These are phyloP conservation scores for Actinomortierella wolfii DNA, from an alignment of 371 early-diverging fungal genomes.

Conservation along the genomic window DNA sequence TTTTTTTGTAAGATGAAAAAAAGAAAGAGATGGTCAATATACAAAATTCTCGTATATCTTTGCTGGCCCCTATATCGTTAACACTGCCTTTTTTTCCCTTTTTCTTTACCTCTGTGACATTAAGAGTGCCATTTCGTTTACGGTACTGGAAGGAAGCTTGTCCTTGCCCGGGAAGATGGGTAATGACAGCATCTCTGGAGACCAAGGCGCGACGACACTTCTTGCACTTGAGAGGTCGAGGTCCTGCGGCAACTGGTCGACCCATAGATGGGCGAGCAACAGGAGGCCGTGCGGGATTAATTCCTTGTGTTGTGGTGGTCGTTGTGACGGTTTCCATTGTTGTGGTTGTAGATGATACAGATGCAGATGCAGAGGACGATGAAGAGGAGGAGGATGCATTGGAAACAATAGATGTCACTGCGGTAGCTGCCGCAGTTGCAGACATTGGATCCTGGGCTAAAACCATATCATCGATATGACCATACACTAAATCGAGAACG, in stretches of 20 bases:
- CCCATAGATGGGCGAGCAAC: no score
- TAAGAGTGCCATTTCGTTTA: conserved; percentile 63
- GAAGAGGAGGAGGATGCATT: neutral
- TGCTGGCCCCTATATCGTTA: no score
- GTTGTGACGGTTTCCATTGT: no score
- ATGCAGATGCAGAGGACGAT: neutral
- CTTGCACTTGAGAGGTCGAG: conserved; percentile 31
- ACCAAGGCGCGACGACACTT: conserved; percentile 62
- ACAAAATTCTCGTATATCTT: no score
- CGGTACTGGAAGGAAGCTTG: conserved; percentile 73
- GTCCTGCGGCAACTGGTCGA: neutral
- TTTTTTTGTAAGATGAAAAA: neutral
- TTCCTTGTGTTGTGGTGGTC: neutral
- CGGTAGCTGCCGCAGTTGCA: neutral
- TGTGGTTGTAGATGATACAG: neutral
- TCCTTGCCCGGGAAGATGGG: conserved; percentile 75
- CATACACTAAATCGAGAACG: conserved; percentile 46
- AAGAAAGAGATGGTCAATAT: no score
- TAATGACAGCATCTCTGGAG: conserved; percentile 64
- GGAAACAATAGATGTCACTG: neutral
- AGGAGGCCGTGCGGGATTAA: neutral
- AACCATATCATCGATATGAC: conserved; percentile 56
- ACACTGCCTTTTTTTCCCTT: neutral
- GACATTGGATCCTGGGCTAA: conserved; percentile 57
- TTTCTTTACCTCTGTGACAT: conserved; percentile 34